These are phyloP conservation scores for Candida albicans DNA, from an alignment of 1,139 yeast genomes.

Conservation along the genomic window DNA sequence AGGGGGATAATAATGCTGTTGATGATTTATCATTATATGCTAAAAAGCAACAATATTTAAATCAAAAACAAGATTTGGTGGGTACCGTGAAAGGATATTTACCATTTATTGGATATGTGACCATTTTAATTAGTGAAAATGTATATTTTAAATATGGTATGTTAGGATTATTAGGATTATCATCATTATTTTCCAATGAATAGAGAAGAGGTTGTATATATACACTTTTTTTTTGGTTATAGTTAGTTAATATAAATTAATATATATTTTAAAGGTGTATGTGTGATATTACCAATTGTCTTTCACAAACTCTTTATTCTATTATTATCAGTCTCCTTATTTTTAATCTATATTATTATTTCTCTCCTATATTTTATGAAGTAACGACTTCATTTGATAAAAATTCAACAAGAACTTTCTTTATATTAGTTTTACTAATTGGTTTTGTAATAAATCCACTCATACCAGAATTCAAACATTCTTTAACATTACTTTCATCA, in stretches of 20 bases:
- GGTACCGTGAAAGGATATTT: slow-evolving; percentile 91
- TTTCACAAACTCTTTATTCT: not conserved
- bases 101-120: slow-evolving; percentile 90
- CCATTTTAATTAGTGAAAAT: slow-evolving; percentile 90
- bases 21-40: slow-evolving; percentile 89
- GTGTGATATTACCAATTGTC: too few species aligned
- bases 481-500: slow-evolving; percentile 78
- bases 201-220: slow-evolving; percentile 3
- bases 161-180: slow-evolving; percentile 65
- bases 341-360: not conserved
- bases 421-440: slow-evolving; percentile 66
- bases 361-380: slow-evolving; percentile 15
- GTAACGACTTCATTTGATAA: slow-evolving; percentile 27
- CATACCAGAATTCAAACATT: slow-evolving; percentile 83
- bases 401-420: slow-evolving; percentile 50
- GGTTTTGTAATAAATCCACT: slow-evolving; percentile 88
- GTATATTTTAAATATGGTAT: slow-evolving; percentile 70
- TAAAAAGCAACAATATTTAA: slow-evolving; percentile 70
- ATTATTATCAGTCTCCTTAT: too few species aligned
- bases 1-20: slow-evolving; percentile 94
- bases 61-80: slow-evolving; percentile 72
- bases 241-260: not conserved
- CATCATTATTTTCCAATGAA: slow-evolving; percentile 53
- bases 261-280: not conserved
- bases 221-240: not conserved